Percentiles rank a stretch among this genome's conserved stretches.
Conservation (phyloP, 2,329 filamentous ascomycete genomes). For the Exophiala calicioides region DNA sequence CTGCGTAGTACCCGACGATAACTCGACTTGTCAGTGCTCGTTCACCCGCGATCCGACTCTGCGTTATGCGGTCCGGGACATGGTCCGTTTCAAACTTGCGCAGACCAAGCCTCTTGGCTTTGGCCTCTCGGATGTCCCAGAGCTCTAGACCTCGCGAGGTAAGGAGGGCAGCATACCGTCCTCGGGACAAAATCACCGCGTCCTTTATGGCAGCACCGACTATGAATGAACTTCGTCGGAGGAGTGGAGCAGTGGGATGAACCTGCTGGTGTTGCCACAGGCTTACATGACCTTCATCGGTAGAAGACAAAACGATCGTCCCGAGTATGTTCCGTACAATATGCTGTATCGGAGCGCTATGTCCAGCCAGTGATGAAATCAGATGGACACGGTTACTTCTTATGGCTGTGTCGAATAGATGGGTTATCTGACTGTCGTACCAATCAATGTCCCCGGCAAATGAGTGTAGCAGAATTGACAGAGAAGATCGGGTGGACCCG, state of each 20-base stretch:
- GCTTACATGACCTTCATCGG: slow-evolving; percentile 73
- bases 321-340: slow-evolving; percentile 84
- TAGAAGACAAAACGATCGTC: slow-evolving; percentile 76
- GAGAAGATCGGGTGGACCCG: slow-evolving; percentile 58
- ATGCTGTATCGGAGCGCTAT: slow-evolving; percentile 77
- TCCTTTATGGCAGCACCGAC: slow-evolving; percentile 22
- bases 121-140: slow-evolving; percentile 26
- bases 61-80: slow-evolving; percentile 21
- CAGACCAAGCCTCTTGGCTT: slow-evolving; percentile 18
- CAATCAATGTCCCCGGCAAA: slow-evolving; percentile 84
- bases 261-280: slow-evolving; percentile 69
- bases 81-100: slow-evolving; percentile 9
- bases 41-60: slow-evolving; percentile 23
- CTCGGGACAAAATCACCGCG: slow-evolving; percentile 22
- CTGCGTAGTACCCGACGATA: slow-evolving; percentile 20
- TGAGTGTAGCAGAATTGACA: slow-evolving; percentile 76
- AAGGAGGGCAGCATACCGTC: slow-evolving; percentile 24
- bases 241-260: slow-evolving; percentile 16
- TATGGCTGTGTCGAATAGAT: slow-evolving; percentile 71
- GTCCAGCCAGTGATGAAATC: slow-evolving; percentile 76
- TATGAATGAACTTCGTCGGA: slow-evolving; percentile 22
- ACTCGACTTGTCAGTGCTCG: slow-evolving; percentile 27
- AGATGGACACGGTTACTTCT: slow-evolving; percentile 61
- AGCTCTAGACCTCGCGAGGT: slow-evolving; percentile 19
- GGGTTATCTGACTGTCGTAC: slow-evolving; percentile 74